Conservation (phyloP, 1,284 basidiomycete species). For the Baeospora myosura region DNA sequence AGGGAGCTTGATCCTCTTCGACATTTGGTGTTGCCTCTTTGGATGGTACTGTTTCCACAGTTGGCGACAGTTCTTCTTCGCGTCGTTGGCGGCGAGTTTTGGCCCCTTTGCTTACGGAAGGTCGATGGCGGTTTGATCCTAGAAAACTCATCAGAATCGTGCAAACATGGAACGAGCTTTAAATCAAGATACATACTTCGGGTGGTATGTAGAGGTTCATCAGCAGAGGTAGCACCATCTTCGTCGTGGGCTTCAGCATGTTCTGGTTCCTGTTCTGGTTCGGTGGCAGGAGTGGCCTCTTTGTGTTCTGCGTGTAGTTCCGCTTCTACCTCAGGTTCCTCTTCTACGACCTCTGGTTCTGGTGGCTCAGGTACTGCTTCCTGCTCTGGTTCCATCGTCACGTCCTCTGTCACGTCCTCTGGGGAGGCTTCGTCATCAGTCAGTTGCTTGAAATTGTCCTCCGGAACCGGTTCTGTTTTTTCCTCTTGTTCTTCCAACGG, state of each 20-base stretch:
- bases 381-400: background rate
- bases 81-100: constrained; percentile 21
- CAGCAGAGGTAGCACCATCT: constrained; percentile 20
- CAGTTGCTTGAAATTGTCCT: too few species aligned
- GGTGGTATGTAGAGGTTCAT: constrained; percentile 22
- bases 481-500: too few species aligned
- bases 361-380: constrained; percentile 8
- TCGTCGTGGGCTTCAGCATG: too few species aligned
- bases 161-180: constrained; percentile 2
- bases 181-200: constrained; percentile 27
- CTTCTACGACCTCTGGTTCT: constrained; percentile 10
- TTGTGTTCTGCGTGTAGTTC: background rate
- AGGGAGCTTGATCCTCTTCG: constrained; percentile 7
- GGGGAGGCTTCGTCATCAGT: background rate
- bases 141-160: background rate
- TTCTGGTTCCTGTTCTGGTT: constrained; percentile 17
- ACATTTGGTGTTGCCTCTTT: constrained; percentile 19
- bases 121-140: constrained; percentile 26
- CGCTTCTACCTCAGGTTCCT: background rate
- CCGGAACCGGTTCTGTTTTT: too few species aligned
- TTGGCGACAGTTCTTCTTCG: constrained; percentile 16
- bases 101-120: background rate
- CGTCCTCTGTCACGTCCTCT: background rate
- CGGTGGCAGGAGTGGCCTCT: constrained; percentile 3
- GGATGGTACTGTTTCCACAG: constrained; percentile 10